Evolutionary conservation across 176 grass and related monocot species (phyloP).

Genomic region (Typha latifolia): DNA sequence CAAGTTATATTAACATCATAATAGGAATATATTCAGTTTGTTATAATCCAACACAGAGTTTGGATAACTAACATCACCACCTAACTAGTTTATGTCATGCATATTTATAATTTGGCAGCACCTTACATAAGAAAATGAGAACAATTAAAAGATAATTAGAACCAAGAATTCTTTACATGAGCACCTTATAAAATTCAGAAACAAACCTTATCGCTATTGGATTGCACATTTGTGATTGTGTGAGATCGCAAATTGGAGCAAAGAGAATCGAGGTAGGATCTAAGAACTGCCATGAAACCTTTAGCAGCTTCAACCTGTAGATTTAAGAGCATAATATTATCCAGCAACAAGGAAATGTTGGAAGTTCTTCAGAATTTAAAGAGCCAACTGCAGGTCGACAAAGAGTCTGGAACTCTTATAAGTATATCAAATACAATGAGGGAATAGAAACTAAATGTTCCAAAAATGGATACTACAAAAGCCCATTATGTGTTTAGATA

Average conservation of each 20-base stretch:
- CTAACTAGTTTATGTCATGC: neutral
- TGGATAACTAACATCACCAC: neutral
- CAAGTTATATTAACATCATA: neutral
- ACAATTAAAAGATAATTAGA: neutral
- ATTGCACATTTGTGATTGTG: constrained; percentile 98
- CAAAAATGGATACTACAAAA: too few species aligned
- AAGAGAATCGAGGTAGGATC: constrained; percentile 84
- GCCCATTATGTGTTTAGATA: too few species aligned
- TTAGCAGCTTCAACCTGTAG: constrained; percentile 93
- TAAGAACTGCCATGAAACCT: constrained; percentile 86
- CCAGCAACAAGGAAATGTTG: neutral
- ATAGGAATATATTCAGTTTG: neutral
- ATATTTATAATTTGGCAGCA: neutral
- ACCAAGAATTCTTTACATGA: too few species aligned
- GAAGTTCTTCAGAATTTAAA: neutral
- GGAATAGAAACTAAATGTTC: too few species aligned
- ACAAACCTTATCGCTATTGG: constrained; percentile 95
- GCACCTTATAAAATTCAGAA: neutral
- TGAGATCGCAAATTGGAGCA: constrained; percentile 94
- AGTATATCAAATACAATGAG: too few species aligned
- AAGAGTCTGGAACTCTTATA: too few species aligned
- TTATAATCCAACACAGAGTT: neutral
- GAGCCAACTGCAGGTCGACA: too few species aligned
- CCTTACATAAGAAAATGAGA: neutral
- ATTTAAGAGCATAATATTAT: constrained; percentile 11